Base-by-base conservation (phyloP, 2,329 filamentous ascomycete species). In the Calonectria montana region DNA sequence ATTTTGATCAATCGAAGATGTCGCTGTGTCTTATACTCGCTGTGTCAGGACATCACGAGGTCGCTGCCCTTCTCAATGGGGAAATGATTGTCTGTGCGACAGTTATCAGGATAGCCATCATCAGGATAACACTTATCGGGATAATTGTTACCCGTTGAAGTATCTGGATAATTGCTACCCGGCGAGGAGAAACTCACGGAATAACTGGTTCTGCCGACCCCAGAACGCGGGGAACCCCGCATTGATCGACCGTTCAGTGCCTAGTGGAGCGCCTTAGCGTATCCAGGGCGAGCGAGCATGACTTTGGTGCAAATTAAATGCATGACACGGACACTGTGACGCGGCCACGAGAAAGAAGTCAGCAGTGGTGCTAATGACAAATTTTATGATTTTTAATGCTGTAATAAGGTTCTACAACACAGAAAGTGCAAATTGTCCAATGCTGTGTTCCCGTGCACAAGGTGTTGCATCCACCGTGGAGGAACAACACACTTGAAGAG, bases 101-200 rank as follows among this genome's bases (percentile, higher is more conserved):
- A 35, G 35, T 31, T 59, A 39, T 39, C 31, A 25, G 31, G 53
- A 59, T 79, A 62, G 7, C 64, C 15, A 47, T 13, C 29, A 31
- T 57, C 61, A 27, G 62, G 39, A 47, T 59, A 59, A 18, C 29
- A 35, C 29, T 10, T 53, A 70, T 66, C 67, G 23, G 68, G 68
- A 67, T 70, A 70, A 70, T 50, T 55, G 47, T 37, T 66, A 66
- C 43, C 63, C 63, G 63, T 25, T 9, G 25, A 10, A n/a, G 12
- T 64, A 64, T 64, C 43, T 47, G 61, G 61, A 64, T 64, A 64
- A 50, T 27, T 23, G 45, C 29, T 64, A 64, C 43, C 61, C 61
- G 61, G 61, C 47, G 29, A 3, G 61, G 53, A 59, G 53, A 59
- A 53, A 3, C 4, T 4, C 4, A 12, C 53, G 53, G 53, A 59